phyloP scores from a whole-genome alignment of 2,329 filamentous ascomycete species.

The Metarhizium robertsii region DNA sequence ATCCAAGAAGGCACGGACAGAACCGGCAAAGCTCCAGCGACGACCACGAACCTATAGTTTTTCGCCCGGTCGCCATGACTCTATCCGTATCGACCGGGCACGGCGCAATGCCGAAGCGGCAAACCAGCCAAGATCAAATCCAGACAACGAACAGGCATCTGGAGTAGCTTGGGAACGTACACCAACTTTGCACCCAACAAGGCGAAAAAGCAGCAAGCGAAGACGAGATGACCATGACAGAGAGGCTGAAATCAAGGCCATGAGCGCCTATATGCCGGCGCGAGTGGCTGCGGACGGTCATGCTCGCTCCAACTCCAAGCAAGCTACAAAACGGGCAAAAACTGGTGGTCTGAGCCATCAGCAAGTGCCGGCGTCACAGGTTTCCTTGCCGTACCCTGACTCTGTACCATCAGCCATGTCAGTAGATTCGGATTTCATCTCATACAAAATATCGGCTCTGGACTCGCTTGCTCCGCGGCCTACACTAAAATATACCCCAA shows the following conservation, averaged over 20 bases:
- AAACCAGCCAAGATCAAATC: constrained; percentile 8
- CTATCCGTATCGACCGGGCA: constrained; percentile 31
- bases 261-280: constrained; percentile 62
- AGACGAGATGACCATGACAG: constrained; percentile 66
- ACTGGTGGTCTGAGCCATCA: constrained; percentile 42
- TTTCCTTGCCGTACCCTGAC: constrained; percentile 64
- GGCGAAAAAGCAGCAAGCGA: constrained; percentile 68
- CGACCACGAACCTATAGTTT: constrained; percentile 49
- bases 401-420: constrained; percentile 73
- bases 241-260: constrained; percentile 80
- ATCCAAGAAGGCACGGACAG: constrained; percentile 32
- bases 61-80: constrained; percentile 49
- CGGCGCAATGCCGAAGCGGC: constrained; percentile 4
- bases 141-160: constrained; percentile 1
- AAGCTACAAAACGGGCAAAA: constrained; percentile 57
- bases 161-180: constrained; percentile 21
- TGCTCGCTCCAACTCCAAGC: constrained; percentile 51
- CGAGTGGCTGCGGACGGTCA: constrained; percentile 52
- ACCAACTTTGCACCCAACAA: constrained; percentile 48
- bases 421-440: constrained; percentile 58
- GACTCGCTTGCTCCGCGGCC: constrained; percentile 80
- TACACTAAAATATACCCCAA: constrained; percentile 64
- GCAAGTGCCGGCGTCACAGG: constrained; percentile 57
- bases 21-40: constrained; percentile 38
- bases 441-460: constrained; percentile 72